Conservation (phyloP, 2,329 filamentous ascomycete genomes). For the Trichoderma sp. region DNA sequence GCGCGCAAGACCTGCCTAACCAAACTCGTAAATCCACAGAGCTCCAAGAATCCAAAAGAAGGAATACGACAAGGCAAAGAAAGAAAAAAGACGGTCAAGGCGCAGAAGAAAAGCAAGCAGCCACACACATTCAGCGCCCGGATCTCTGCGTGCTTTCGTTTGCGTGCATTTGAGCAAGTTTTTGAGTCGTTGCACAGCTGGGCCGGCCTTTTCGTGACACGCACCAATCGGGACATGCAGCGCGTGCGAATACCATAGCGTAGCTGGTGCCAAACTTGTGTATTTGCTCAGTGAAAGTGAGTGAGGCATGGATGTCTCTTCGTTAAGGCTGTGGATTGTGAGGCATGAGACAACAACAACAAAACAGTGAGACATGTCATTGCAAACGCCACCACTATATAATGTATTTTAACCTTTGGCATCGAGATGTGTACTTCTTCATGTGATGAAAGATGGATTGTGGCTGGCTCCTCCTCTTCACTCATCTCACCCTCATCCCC, state of each 20-base stretch:
- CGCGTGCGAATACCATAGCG: neutral
- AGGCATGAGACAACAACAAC: neutral
- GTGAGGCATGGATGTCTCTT: no score
- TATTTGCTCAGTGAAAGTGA: no score
- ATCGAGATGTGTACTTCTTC: no score
- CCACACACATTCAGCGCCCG: neutral
- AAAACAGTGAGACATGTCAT: no score
- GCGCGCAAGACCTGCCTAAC: no score
- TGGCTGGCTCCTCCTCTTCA: no score
- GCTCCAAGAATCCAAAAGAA: neutral
- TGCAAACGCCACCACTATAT: no score
- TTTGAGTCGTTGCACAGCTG: neutral
- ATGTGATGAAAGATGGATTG: no score
- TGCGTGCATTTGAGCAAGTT: conserved; percentile 15
- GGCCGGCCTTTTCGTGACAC: neutral
- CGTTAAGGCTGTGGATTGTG: neutral
- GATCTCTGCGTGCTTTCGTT: neutral
- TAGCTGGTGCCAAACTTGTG: neutral
- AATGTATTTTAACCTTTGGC: no score
- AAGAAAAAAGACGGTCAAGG: neutral
- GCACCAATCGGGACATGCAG: neutral
- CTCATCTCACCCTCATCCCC: no score
- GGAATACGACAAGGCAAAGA: neutral
- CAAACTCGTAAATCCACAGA: no score
- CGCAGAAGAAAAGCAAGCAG: neutral